Conservation (phyloP, 2,329 filamentous ascomycete species). For the Aspergillus japonicus region DNA sequence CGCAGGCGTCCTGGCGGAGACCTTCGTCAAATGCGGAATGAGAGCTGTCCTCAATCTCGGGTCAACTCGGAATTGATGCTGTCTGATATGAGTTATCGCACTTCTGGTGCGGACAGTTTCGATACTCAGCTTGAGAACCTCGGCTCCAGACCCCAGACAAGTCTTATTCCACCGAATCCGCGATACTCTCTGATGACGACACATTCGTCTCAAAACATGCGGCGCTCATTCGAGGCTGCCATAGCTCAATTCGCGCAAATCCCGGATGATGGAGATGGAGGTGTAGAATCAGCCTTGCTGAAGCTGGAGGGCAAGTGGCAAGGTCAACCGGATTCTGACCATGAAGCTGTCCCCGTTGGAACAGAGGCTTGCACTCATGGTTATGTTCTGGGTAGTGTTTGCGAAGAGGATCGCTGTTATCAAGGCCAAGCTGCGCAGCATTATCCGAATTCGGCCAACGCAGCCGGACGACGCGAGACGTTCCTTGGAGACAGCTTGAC, state of each 20-base stretch:
- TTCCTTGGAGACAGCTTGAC: constrained; percentile 20
- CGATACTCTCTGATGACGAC: constrained; percentile 48
- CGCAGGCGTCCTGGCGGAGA: constrained; percentile 74
- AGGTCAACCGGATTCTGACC: constrained; percentile 7
- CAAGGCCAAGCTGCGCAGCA: constrained; percentile 5
- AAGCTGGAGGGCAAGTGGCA: constrained; percentile 85
- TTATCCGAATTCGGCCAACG: constrained; percentile 15
- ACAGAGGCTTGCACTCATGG: neutral
- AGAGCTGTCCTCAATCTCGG: constrained; percentile 58
- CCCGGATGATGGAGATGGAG: constrained; percentile 83
- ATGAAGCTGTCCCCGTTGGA: neutral
- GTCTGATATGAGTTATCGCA: constrained; percentile 37
- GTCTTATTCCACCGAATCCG: constrained; percentile 33
- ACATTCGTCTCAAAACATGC: constrained; percentile 56
- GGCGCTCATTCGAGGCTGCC: constrained; percentile 80
- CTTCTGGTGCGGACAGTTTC: constrained; percentile 26
- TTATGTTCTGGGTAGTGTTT: neutral
- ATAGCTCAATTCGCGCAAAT: constrained; percentile 84
- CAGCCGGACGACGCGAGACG: constrained; percentile 25
- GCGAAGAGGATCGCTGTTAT: constrained; percentile 8
- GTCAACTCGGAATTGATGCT: constrained; percentile 36
- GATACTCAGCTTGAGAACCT: constrained; percentile 15
- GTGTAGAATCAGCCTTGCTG: constrained; percentile 85
- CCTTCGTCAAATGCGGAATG: constrained; percentile 65
- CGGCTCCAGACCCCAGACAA: constrained; percentile 27